Conservation (phyloP, 2,329 filamentous ascomycete species). For the Alternaria gaisen region DNA sequence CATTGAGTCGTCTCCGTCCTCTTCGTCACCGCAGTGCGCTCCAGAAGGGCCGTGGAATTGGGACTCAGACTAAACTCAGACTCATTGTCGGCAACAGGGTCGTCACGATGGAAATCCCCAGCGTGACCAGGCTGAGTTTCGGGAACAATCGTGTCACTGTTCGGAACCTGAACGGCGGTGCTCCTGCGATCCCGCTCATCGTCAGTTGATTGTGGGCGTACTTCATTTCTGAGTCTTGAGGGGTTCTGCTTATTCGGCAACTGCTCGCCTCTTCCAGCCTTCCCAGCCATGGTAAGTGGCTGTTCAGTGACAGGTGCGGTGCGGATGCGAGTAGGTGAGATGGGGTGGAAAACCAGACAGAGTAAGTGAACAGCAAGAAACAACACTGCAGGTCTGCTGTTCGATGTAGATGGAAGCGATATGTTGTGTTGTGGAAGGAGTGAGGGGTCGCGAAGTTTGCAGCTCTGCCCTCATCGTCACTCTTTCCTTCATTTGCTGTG, state of each 20-base stretch:
- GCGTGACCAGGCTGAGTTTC: constrained; percentile 31
- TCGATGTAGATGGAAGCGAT: background rate
- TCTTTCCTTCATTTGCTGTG: constrained; percentile 17
- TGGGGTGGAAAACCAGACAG: background rate
- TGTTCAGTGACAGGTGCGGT: background rate
- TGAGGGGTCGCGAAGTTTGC: constrained; percentile 16
- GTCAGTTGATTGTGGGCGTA: constrained; percentile 23
- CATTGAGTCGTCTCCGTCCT: background rate
- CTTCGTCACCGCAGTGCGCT: constrained; percentile 9
- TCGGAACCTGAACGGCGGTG: constrained; percentile 22
- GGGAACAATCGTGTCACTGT: constrained; percentile 28
- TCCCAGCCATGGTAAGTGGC: constrained; percentile 24
- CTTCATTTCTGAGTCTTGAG: constrained; percentile 36
- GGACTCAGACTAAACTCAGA: constrained; percentile 11
- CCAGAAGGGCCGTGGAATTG: constrained; percentile 3
- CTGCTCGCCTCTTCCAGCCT: constrained; percentile 14
- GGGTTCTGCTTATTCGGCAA: constrained; percentile 11
- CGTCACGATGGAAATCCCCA: too few relatives aligned
- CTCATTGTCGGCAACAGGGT: background rate
- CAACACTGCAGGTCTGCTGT: background rate
- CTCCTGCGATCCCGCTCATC: constrained; percentile 17
- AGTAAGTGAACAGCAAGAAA: background rate
- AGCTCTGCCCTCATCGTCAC: constrained; percentile 20
- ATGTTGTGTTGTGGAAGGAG: background rate
- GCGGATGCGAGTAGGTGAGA: background rate